Conservation (phyloP, 2,329 filamentous ascomycete genomes). For the Scytalidium sp. region DNA sequence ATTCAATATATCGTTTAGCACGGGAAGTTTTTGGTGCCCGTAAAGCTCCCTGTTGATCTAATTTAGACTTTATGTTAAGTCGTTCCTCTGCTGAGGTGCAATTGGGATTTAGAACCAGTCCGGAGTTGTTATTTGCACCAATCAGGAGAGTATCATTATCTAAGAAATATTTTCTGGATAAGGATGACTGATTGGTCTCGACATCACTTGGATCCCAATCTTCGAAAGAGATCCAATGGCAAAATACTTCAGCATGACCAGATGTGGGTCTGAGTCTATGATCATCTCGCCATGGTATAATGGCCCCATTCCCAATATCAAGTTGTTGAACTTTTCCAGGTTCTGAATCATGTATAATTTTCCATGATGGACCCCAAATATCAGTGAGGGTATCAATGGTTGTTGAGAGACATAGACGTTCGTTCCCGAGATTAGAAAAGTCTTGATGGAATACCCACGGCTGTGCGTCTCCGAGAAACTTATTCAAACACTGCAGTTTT, state of each 20-base stretch:
- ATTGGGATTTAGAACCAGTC: too few relatives aligned
- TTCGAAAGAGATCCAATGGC: slow-evolving; percentile 8
- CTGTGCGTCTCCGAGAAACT: slow-evolving; percentile 1
- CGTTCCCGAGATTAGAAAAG: neutral
- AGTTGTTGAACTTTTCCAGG: slow-evolving; percentile 8
- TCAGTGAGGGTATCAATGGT: slow-evolving; percentile 8
- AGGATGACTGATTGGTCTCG: neutral
- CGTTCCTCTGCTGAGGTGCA: neutral
- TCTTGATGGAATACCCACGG: slow-evolving; percentile 6
- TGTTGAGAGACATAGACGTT: slow-evolving; percentile 7
- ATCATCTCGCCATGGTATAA: slow-evolving; percentile 15
- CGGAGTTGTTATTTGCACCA: neutral
- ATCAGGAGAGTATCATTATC: slow-evolving; percentile 5
- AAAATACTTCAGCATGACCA: slow-evolving; percentile 3
- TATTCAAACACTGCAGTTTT: slow-evolving; percentile 5
- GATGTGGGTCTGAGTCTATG: neutral
- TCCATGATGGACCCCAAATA: slow-evolving; percentile 12
- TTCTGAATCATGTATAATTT: neutral
- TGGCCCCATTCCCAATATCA: slow-evolving; percentile 13
- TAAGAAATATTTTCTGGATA: slow-evolving; percentile 2
- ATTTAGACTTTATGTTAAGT: slow-evolving; percentile 5
- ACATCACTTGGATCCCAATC: slow-evolving; percentile 3
- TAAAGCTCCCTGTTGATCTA: slow-evolving; percentile 8
- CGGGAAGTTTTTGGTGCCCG: slow-evolving; percentile 6
- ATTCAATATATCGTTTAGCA: slow-evolving; percentile 8